Percentiles rank a stretch among this genome's conserved stretches.
Conservation (phyloP, 2,329 filamentous ascomycete species). For the Apiospora aurea region DNA sequence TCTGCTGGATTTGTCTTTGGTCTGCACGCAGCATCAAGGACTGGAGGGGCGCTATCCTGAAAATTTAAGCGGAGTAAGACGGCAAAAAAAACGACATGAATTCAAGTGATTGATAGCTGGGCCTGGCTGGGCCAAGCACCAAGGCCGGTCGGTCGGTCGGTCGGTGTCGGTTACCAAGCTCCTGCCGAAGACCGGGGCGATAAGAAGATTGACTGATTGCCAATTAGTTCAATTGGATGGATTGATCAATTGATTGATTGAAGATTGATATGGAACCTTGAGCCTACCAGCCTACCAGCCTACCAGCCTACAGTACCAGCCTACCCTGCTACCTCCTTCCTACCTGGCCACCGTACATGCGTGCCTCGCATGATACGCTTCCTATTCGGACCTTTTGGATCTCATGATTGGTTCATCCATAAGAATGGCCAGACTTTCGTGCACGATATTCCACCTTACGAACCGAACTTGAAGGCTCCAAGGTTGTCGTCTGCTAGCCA, state of each 20-base stretch:
- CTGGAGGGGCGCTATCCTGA: constrained; percentile 4
- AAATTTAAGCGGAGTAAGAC: constrained; percentile 23
- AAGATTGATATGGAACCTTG: background rate
- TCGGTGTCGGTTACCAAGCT: background rate
- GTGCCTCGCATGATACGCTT: background rate
- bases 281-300: no score
- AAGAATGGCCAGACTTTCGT: background rate
- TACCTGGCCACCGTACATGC: background rate
- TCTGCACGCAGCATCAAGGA: background rate
- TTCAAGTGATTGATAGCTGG: background rate
- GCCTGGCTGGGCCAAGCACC: background rate
- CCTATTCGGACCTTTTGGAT: constrained; percentile 9
- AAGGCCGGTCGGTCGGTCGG: background rate
- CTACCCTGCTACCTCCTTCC: background rate
- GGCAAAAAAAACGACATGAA: constrained; percentile 3
- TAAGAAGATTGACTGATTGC: background rate
- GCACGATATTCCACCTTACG: background rate
- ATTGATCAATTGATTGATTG: no score
- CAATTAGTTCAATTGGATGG: no score
- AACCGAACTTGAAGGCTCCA: background rate
- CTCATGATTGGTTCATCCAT: background rate
- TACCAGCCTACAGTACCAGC: no score
- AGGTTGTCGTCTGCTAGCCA: no score
- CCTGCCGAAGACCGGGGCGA: background rate
- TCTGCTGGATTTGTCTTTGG: background rate